phyloP scores from a whole-genome alignment of 2,329 filamentous ascomycete species.

The Clarireedia hainanense region DNA sequence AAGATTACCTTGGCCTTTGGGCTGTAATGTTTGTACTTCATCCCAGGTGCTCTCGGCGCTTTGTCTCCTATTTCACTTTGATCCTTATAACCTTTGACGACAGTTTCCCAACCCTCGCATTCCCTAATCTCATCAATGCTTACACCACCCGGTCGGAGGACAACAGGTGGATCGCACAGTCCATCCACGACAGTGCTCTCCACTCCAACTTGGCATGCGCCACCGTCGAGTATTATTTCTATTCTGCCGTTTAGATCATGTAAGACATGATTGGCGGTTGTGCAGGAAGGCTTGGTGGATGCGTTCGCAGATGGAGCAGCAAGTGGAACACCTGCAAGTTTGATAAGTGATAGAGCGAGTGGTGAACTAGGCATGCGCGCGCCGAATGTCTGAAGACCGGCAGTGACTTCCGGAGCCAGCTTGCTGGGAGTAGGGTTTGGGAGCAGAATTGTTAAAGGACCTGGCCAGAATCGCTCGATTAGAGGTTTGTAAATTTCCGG shows the following conservation, averaged over 20 bases:
- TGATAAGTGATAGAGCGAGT: slow-evolving; percentile 82
- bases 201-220: slow-evolving; percentile 78
- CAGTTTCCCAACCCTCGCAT: slow-evolving; percentile 74
- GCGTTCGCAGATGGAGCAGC: slow-evolving; percentile 93
- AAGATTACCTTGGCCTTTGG: slow-evolving; percentile 80
- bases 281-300: slow-evolving; percentile 87
- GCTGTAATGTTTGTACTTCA: slow-evolving; percentile 99
- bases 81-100: slow-evolving; percentile 72
- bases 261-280: slow-evolving; percentile 78
- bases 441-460: slow-evolving; percentile 83
- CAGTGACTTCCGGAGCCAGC: slow-evolving; percentile 87
- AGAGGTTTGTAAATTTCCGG: slow-evolving; percentile 57
- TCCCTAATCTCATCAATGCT: slow-evolving; percentile 69
- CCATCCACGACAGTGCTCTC: slow-evolving; percentile 97
- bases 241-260: slow-evolving; percentile 80
- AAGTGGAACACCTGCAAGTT: slow-evolving; percentile 67
- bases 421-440: slow-evolving; percentile 62
- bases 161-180: slow-evolving; percentile 67
- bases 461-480: slow-evolving; percentile 85
- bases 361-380: slow-evolving; percentile 80
- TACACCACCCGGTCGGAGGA: slow-evolving; percentile 81
- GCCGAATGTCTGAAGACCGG: slow-evolving; percentile 76
- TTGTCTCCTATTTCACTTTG: slow-evolving; percentile 55
- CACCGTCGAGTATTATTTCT: slow-evolving; percentile 81
- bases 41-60: slow-evolving; percentile 81